A percentile compares a stretch with the other conserved stretches of the same genome.
These are phyloP conservation scores for Podospora australis DNA, from an alignment of 495 filamentous ascomycete genomes.

Conservation along the genomic window DNA sequence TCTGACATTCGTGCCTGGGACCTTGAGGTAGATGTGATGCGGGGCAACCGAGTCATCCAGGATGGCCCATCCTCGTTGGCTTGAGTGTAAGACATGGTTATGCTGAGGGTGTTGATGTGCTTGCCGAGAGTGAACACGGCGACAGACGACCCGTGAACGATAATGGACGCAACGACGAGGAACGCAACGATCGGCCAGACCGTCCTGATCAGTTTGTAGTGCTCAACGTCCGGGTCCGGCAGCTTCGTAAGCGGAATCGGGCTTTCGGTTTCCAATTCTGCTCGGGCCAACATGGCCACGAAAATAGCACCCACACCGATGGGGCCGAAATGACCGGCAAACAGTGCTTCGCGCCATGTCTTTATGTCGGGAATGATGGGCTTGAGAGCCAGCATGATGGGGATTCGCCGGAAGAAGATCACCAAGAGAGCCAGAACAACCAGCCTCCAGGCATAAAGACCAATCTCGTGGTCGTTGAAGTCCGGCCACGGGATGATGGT, in stretches of 20 bases:
- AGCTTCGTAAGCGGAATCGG: constrained; percentile 64
- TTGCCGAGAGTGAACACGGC: constrained; percentile 98
- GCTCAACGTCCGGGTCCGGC: constrained; percentile 41
- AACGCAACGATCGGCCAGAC: constrained; percentile 98
- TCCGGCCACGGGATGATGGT: constrained; percentile 93
- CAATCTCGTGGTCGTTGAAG: constrained; percentile 66
- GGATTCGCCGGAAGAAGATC: constrained; percentile 92
- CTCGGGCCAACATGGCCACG: constrained; percentile 82
- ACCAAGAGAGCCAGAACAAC: constrained; percentile 86
- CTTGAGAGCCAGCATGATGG: constrained; percentile 88
- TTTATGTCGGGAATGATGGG: constrained; percentile 95
- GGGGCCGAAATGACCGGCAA: constrained; percentile 96
- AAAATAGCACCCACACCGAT: constrained; percentile 98
- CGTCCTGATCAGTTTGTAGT: constrained; percentile 66
- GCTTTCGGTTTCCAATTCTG: constrained; percentile 69
- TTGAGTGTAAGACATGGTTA: constrained; percentile 92
- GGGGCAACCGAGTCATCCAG: constrained; percentile 92
- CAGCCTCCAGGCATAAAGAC: constrained; percentile 78
- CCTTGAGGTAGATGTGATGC: constrained; percentile 79
- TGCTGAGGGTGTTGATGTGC: constrained; percentile 91
- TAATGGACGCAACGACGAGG: constrained; percentile 86
- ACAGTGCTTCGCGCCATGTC: constrained; percentile 96
- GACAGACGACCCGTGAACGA: constrained; percentile 95
- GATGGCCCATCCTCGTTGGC: constrained; percentile 82
- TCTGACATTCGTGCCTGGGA: constrained; percentile 70